Conservation (phyloP, 768 basidiomycete species). For the Tephrocybe sp. region DNA sequence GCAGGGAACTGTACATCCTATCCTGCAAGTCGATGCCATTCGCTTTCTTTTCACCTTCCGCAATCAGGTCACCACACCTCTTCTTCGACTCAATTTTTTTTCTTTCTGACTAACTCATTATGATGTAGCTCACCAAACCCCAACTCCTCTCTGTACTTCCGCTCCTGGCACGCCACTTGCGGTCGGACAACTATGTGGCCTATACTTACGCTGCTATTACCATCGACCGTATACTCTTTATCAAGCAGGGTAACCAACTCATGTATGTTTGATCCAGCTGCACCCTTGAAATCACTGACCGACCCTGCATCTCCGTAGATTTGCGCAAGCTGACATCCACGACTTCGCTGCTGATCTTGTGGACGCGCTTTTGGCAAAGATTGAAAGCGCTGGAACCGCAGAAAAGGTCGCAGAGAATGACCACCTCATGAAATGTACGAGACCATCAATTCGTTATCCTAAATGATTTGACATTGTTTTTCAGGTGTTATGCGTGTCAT, state of each 20-base stretch:
- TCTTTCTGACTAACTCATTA: not conserved
- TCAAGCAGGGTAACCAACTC: conserved; percentile 74
- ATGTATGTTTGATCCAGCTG: conserved; percentile 51
- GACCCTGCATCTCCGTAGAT: conserved; percentile 48
- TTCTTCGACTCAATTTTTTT: conserved; percentile 14
- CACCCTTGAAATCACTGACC: not conserved
- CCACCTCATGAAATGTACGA: conserved; percentile 91
- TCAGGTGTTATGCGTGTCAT: conserved; percentile 94
- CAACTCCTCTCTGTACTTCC: conserved; percentile 93
- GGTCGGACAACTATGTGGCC: conserved; percentile 84
- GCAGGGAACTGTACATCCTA: conserved; percentile 73
- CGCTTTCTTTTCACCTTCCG: conserved; percentile 93
- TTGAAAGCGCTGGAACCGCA: conserved; percentile 76
- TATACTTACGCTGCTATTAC: conserved; percentile 97
- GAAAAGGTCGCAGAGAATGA: conserved; percentile 98
- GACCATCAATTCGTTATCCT: conserved; percentile 21
- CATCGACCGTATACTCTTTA: conserved; percentile 93
- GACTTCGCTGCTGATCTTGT: conserved; percentile 78
- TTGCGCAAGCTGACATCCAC: conserved; percentile 84
- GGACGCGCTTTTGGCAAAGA: conserved; percentile 71
- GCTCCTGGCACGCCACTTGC: conserved; percentile 77
- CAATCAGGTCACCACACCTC: too few relatives aligned
- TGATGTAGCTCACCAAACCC: conserved; percentile 77
- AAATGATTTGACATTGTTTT: not conserved
- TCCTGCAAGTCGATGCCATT: conserved; percentile 95